Evolutionary conservation across 352 stramenopile genomes (phyloP).

Genomic region (Sclerospora graminicola): DNA sequence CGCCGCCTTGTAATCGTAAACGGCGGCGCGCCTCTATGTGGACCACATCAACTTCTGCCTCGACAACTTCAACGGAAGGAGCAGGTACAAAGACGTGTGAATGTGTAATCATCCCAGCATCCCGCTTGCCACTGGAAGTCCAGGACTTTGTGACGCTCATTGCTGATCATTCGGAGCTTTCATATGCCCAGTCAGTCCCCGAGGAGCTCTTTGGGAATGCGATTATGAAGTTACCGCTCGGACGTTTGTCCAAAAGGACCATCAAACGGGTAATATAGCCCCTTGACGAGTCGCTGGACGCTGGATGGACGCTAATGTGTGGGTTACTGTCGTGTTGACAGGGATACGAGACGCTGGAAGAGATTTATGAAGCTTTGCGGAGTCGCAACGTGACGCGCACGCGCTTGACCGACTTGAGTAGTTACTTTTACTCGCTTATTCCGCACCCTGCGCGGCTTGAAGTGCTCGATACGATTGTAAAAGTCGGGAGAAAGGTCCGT

Average conservation of each 20-base stretch:
- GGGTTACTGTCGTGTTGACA: constrained; percentile 8
- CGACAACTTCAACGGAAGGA: not conserved
- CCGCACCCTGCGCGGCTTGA: constrained; percentile 39
- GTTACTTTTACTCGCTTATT: constrained; percentile 58
- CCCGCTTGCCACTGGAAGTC: constrained; percentile 31
- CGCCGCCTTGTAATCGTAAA: constrained; percentile 19
- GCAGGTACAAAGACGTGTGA: constrained; percentile 2
- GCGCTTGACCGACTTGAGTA: constrained; percentile 38
- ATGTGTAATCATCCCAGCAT: constrained; percentile 21
- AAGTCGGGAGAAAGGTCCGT: constrained; percentile 46
- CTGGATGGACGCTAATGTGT: not conserved
- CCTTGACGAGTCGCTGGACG: not conserved
- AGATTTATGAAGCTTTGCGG: constrained; percentile 46
- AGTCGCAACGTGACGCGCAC: constrained; percentile 27
- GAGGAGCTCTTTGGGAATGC: constrained; percentile 30
- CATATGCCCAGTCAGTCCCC: constrained; percentile 26
- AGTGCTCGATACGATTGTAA: constrained; percentile 60
- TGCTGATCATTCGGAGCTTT: constrained; percentile 27
- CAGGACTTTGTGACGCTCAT: constrained; percentile 43
- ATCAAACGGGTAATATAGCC: constrained; percentile 36
- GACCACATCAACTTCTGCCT: constrained; percentile 8
- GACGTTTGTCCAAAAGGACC: constrained; percentile 41
- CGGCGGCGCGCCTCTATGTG: constrained; percentile 18
- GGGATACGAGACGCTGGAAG: constrained; percentile 52
- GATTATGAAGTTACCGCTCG: constrained; percentile 39